Evolutionary conservation across 1,284 basidiomycete species (phyloP).

Genomic region (Malassezia nana): DNA sequence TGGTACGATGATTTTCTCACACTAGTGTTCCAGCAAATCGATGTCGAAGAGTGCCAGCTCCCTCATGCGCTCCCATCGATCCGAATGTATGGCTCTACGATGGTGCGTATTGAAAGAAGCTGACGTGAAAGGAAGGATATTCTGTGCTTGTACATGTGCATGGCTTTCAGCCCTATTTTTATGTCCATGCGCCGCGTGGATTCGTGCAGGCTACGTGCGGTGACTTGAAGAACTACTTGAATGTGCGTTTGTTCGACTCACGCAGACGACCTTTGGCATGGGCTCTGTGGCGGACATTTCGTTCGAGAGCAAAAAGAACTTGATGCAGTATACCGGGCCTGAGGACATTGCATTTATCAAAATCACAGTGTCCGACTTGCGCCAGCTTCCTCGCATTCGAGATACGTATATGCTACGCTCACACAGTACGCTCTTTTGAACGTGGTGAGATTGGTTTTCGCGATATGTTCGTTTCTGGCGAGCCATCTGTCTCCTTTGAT

Average conservation of each 20-base stretch:
- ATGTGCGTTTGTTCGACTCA: constrained; percentile 18
- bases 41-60: constrained; percentile 40
- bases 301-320: constrained; percentile 36
- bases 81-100: constrained; percentile 45
- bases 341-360: constrained; percentile 45
- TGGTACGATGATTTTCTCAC: constrained; percentile 6
- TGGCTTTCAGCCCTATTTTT: constrained; percentile 47
- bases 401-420: constrained; percentile 17
- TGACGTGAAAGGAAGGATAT: constrained; percentile 24
- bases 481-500: constrained; percentile 39
- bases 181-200: constrained; percentile 40
- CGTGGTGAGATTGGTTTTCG: constrained; percentile 43
- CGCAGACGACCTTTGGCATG: constrained; percentile 24
- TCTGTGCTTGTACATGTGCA: constrained; percentile 46
- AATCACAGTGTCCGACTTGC: constrained; percentile 35
- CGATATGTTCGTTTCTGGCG: constrained; percentile 39
- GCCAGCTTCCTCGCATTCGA: constrained; percentile 34
- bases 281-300: constrained; percentile 27
- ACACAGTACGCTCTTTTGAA: constrained; percentile 31
- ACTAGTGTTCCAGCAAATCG: constrained; percentile 44
- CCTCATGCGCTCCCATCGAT: constrained; percentile 34
- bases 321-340: constrained; percentile 42
- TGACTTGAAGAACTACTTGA: constrained; percentile 43
- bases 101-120: background rate
- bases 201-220: constrained; percentile 34